Evolutionary conservation across 208 protist genomes (phyloP), one percentile per base, ranked within the genome.

Genomic region (Leishmania mexicana): DNA sequence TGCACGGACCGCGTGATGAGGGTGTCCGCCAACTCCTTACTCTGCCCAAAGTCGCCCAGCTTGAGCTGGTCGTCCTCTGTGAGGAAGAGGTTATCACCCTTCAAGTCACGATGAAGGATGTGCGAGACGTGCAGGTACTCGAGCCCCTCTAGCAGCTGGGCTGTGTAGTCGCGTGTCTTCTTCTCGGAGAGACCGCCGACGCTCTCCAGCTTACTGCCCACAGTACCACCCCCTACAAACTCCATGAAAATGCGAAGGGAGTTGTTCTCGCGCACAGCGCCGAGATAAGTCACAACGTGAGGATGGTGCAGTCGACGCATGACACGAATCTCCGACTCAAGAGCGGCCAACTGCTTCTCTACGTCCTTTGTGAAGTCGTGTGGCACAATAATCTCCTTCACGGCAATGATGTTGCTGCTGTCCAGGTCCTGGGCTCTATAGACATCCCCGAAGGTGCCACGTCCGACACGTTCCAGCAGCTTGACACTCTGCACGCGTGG

Each of bases 101-200:
- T 98, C 53, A 99, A 75, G 76, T 99, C 97, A 40, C 96, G 89
- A 76, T 99, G 97, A 31, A 98, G 81, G 80, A 99, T 96, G 62
- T 89, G 81, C 28, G 88, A 81, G 35, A 68, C 80, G 81, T 98
- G 97, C n/a, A 98, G 87, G 81, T 99, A 99, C 68, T 93, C 87
- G 6, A 99, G 83, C 40, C 96, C 97, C 47, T 87, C 78, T 35
- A 98, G 87, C 49, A 99, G 83, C 88, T 99, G 97, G 21, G 73
- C 72, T 7, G 94, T 97, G 85, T 97, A 98, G 72, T 87, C 54
- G 53, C 88, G 85, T 24, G 92, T 86, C 60, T 88, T 80, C 72
- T 94, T 87, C 76, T 98, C 96, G 38, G 81, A 78, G 58, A 98
- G 88, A 17, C 88, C 76, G 13, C 96, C 96, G 68, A 89, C 88